Conservation (phyloP, 1,139 yeast genomes). For the Sugiyamaella grinbergsii region DNA sequence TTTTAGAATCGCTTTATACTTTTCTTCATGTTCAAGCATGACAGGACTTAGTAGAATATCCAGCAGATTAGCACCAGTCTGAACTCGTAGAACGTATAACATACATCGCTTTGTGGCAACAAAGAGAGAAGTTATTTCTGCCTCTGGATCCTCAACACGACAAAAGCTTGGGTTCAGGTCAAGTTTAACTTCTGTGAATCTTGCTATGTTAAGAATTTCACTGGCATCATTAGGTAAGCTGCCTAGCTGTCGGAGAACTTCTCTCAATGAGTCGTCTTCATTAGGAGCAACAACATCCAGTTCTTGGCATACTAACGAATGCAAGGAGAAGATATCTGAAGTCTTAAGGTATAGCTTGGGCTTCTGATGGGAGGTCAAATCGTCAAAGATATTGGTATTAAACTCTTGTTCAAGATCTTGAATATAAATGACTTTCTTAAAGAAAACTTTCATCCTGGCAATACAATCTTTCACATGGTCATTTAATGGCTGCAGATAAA, state of each 20-base stretch:
- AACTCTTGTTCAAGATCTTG: constrained; percentile 62
- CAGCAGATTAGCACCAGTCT: constrained; percentile 67
- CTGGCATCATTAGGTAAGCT: constrained; percentile 48
- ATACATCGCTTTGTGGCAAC: constrained; percentile 83
- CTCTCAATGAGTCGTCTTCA: constrained; percentile 59
- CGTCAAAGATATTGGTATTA: constrained; percentile 68
- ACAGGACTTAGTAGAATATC: constrained; percentile 77
- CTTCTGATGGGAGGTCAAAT: constrained; percentile 64
- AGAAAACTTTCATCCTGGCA: constrained; percentile 50
- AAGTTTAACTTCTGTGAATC: constrained; percentile 45
- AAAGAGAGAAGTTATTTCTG: constrained; percentile 52
- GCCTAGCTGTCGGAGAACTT: constrained; percentile 48
- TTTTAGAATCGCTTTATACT: constrained; percentile 57
- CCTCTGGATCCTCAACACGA: constrained; percentile 45
- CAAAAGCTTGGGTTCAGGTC: constrained; percentile 48
- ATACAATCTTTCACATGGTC: constrained; percentile 60
- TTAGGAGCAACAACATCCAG: constrained; percentile 50
- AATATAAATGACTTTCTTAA: constrained; percentile 55
- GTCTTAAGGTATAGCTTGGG: constrained; percentile 65
- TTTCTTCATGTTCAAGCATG: constrained; percentile 63
- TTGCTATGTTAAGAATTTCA: constrained; percentile 47
- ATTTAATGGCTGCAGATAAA: constrained; percentile 77
- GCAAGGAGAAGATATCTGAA: constrained; percentile 64
- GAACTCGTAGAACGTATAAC: constrained; percentile 78
- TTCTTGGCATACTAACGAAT: constrained; percentile 58